Base-by-base conservation (phyloP, 441 rosid species). In the Mallotus japonicus region DNA sequence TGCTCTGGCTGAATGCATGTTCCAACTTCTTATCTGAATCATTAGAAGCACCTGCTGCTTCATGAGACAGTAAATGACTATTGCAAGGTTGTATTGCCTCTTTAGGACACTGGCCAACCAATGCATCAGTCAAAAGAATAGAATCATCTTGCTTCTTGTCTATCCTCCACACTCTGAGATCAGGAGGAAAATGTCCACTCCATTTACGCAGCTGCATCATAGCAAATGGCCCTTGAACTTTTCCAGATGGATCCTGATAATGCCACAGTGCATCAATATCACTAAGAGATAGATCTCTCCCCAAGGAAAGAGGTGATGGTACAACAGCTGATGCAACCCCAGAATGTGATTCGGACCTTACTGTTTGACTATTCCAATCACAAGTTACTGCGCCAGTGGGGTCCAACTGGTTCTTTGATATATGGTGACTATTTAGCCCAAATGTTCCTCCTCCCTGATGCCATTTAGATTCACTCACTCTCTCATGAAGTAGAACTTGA, bases 171-270 rank as follows among this genome's bases (percentile, higher is more conserved):
- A 96, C 90, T 82, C 79, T 86, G 68, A 94, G 80, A 81, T 86
- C 80, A 69, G 64, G 70, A 20, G 99, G 99, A 64, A 96, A 96
- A 82, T 81, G 89, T 67, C 93, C 90, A 76, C 83, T 90, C 99
- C 99, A 96, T 81, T 85, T 88, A 34, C 88, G 89, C 74, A 96
- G 82, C 77, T 85, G 89, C 77, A 71, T 73, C 86, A 94, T 76
- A 55, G 90, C 55, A 86, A 96, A 96, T 53, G 99, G 98, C 66
- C 99, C 99, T 76, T 94, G 99, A 77, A 81, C 76, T 81, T 83
- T 92, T 79, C 95, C 96, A 65, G 66, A 76, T 63, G 99, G 99
- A 76, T 96, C 99, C 82, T 84, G 88, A 79, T 96, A 94, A 80
- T 77, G 89, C 99, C 99, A 96, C 70, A 88, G 70, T 0, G 73